A percentile compares a stretch with the other conserved stretches of the same genome.
phyloP scores from a whole-genome alignment of 208 protist species.

The Leishmania mexicana region DNA sequence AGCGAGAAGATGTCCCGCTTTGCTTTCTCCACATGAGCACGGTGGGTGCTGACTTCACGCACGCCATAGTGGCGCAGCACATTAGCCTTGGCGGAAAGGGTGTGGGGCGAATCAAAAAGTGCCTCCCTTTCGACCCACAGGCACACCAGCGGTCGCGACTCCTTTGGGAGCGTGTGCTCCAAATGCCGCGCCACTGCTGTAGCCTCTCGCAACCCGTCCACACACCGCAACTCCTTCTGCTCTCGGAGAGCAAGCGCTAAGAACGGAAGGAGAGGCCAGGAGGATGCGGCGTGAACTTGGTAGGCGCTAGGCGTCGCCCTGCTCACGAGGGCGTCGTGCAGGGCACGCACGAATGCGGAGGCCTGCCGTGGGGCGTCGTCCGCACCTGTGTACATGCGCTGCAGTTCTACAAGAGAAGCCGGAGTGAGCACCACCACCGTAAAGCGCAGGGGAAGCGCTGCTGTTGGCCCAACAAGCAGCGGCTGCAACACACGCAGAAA shows the following conservation, averaged over 20 bases:
- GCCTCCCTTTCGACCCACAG: constrained; percentile 29
- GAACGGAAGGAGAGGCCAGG: constrained; percentile 22
- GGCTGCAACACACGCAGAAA: constrained; percentile 9
- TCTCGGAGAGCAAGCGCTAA: neutral
- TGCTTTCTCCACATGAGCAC: constrained; percentile 28
- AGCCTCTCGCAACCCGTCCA: constrained; percentile 22
- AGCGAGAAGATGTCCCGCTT: constrained; percentile 38
- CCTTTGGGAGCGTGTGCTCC: constrained; percentile 16
- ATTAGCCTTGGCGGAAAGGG: neutral
- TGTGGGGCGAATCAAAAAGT: neutral
- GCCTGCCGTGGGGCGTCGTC: no score
- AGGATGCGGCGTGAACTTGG: constrained; percentile 2
- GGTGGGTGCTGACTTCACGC: constrained; percentile 24
- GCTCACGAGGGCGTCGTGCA: constrained; percentile 15
- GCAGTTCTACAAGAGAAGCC: constrained; percentile 18
- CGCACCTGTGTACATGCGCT: constrained; percentile 11
- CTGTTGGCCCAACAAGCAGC: neutral
- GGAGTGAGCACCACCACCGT: constrained; percentile 20
- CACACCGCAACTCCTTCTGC: constrained; percentile 6
- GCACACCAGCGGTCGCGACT: constrained; percentile 19
- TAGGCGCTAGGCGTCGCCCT: neutral
- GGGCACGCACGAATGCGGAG: neutral
- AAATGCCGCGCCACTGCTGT: constrained; percentile 26
- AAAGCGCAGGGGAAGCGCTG: neutral
- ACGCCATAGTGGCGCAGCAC: constrained; percentile 28